Percentiles rank a stretch among this genome's conserved stretches.
Evolutionary conservation across 192 early-diverging fungal genomes (phyloP).

Genomic region (Geranomyces variabilis): DNA sequence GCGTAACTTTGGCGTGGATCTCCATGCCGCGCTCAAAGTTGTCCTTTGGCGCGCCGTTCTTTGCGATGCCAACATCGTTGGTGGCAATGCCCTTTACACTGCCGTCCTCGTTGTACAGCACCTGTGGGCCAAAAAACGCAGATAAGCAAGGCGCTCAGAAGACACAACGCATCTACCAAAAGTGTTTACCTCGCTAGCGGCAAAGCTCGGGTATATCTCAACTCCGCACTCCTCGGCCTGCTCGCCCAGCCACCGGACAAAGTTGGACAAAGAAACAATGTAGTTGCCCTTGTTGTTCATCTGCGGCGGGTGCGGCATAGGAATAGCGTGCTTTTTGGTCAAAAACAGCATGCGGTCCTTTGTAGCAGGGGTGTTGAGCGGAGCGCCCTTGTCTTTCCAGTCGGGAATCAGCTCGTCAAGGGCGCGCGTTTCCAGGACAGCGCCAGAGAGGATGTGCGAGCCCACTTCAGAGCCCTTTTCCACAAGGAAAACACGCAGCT

Average conservation of each 20-base stretch:
- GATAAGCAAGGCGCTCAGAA: no score
- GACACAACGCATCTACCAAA: not conserved
- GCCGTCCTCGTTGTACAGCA: constrained; percentile 91
- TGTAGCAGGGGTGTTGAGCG: constrained; percentile 82
- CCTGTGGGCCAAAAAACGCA: no score
- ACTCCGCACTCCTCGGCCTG: constrained; percentile 95
- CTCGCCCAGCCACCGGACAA: constrained; percentile 94
- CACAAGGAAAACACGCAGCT: constrained; percentile 85
- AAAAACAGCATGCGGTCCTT: constrained; percentile 86
- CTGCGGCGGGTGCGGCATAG: constrained; percentile 87
- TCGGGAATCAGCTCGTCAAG: constrained; percentile 95
- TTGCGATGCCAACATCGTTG: constrained; percentile 93
- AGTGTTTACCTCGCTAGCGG: constrained; percentile 76
- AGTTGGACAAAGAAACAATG: constrained; percentile 92
- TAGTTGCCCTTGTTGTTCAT: constrained; percentile 98
- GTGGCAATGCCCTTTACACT: constrained; percentile 90
- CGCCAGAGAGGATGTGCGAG: constrained; percentile 93
- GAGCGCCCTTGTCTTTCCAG: constrained; percentile 95
- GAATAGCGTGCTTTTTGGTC: constrained; percentile 75
- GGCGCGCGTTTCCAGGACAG: constrained; percentile 89
- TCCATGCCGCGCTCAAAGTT: constrained; percentile 94
- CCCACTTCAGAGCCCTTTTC: constrained; percentile 96
- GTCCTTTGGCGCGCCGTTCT: constrained; percentile 85
- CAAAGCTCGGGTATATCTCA: constrained; percentile 90
- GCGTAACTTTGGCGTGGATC: constrained; percentile 88